A percentile compares a stretch with the other conserved stretches of the same genome.
Conservation (phyloP, 768 basidiomycete genomes). For the Ramaria rubella region DNA sequence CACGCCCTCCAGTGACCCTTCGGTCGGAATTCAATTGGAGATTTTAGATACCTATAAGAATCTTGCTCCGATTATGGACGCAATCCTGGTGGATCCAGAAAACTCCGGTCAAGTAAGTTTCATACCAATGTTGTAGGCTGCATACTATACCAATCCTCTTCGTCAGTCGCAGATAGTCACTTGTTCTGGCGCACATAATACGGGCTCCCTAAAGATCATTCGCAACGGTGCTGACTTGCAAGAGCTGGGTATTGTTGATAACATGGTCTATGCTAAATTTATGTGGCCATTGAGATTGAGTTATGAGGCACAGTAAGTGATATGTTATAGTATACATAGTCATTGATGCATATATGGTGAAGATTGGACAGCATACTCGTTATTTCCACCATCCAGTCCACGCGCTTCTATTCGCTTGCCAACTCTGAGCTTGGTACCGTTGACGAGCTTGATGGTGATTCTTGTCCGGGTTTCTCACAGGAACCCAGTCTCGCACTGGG, state of each 20-base stretch:
- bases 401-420: constrained; percentile 11
- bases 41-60: constrained; percentile 65
- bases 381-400: constrained; percentile 6
- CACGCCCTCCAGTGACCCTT: constrained; percentile 36
- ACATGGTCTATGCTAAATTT: constrained; percentile 47
- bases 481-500: constrained; percentile 54
- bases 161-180: constrained; percentile 72
- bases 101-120: constrained; percentile 57
- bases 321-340: background rate
- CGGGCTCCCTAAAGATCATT: constrained; percentile 71
- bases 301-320: constrained; percentile 32
- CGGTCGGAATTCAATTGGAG: constrained; percentile 43
- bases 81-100: constrained; percentile 66
- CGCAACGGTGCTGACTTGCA: constrained; percentile 78
- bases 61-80: constrained; percentile 79
- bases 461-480: constrained; percentile 1
- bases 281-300: constrained; percentile 55
- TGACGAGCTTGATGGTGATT: constrained; percentile 14
- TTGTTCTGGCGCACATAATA: constrained; percentile 74
- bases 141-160: background rate
- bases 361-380: constrained; percentile 36
- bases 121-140: background rate
- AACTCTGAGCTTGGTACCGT: constrained; percentile 13
- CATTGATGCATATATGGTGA: background rate
- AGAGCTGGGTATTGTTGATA: constrained; percentile 52